Percentiles rank a stretch among this genome's conserved stretches.
phyloP scores from a whole-genome alignment of 2,329 filamentous ascomycete species.

The Claviceps monticola region DNA sequence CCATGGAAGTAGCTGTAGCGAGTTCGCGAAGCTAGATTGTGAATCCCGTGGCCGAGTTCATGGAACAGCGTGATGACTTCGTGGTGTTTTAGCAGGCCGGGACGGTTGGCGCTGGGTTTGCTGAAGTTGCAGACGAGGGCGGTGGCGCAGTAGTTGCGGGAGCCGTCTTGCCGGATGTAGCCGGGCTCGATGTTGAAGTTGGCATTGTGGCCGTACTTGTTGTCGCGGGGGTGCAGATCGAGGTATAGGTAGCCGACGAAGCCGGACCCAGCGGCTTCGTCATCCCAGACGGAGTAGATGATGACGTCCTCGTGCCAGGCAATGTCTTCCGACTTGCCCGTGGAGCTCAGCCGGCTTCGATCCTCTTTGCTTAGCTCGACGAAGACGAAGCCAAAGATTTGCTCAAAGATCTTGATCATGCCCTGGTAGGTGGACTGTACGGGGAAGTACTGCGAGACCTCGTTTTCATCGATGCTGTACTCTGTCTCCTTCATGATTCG shows the following conservation, averaged over 20 bases:
- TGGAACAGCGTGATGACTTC: conserved; percentile 78
- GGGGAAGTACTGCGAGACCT: conserved; percentile 76
- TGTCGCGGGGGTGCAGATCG: conserved; percentile 64
- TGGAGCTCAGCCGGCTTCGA: conserved; percentile 48
- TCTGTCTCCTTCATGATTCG: conserved; percentile 69
- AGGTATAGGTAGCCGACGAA: conserved; percentile 78
- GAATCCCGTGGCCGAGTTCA: conserved; percentile 58
- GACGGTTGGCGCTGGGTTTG: conserved; percentile 63
- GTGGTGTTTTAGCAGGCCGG: conserved; percentile 67
- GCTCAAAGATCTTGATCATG: conserved; percentile 75
- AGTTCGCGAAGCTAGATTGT: conserved; percentile 50
- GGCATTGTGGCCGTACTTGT: conserved; percentile 75
- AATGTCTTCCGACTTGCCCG: conserved; percentile 56
- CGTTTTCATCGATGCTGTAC: conserved; percentile 64
- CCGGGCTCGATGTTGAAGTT: conserved; percentile 74
- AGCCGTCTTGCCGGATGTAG: conserved; percentile 52
- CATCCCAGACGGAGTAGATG: conserved; percentile 72
- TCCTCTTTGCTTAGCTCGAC: conserved; percentile 57
- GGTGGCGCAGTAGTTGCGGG: conserved; percentile 61
- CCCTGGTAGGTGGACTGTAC: conserved; percentile 57
- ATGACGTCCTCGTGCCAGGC: conserved; percentile 76
- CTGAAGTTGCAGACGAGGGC: conserved; percentile 78
- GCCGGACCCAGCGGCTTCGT: conserved; percentile 51
- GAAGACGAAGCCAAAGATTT: conserved; percentile 68
- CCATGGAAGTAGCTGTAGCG: conserved; percentile 55